phyloP scores from a whole-genome alignment of 129 eudicot species.

The Kitagawia praeruptora region DNA sequence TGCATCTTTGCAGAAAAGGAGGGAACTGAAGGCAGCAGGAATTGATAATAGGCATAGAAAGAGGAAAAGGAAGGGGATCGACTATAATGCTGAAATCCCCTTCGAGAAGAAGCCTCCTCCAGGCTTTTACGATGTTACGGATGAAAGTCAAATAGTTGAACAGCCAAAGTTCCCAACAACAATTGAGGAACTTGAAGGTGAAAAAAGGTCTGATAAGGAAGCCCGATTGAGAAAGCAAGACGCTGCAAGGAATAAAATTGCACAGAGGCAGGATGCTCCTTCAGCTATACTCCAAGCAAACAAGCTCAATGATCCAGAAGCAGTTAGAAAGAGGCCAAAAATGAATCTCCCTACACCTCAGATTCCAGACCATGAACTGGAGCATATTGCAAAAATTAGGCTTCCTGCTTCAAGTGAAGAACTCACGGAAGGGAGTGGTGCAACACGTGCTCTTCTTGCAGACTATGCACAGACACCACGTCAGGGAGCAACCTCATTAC shows the following conservation, averaged over 20 bases:
- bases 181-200: slow-evolving; percentile 92
- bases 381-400: slow-evolving; percentile 87
- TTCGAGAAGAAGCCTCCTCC: slow-evolving; percentile 98
- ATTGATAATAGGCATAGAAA: slow-evolving; percentile 69
- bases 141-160: slow-evolving; percentile 67
- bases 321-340: slow-evolving; percentile 80
- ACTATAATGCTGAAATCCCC: slow-evolving; percentile 93
- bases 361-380: slow-evolving; percentile 89
- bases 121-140: slow-evolving; percentile 82
- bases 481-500: slow-evolving; percentile 75
- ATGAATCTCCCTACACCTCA: slow-evolving; percentile 96
- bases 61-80: slow-evolving; percentile 87
- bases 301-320: slow-evolving; percentile 91
- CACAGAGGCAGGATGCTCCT: slow-evolving; percentile 92
- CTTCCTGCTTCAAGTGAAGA: slow-evolving; percentile 84
- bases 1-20: slow-evolving; percentile 93
- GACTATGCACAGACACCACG: slow-evolving; percentile 87
- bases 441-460: slow-evolving; percentile 86
- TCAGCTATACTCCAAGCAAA: slow-evolving; percentile 86
- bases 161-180: slow-evolving; percentile 85
- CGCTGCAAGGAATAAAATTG: slow-evolving; percentile 83
- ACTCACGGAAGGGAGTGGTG: slow-evolving; percentile 77
- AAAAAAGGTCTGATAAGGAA: slow-evolving; percentile 77
- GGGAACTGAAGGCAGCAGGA: slow-evolving; percentile 99
- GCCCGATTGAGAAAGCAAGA: slow-evolving; percentile 89